Base-by-base conservation (phyloP, 1,139 yeast species). In the Blastobotrys petasosporus region DNA sequence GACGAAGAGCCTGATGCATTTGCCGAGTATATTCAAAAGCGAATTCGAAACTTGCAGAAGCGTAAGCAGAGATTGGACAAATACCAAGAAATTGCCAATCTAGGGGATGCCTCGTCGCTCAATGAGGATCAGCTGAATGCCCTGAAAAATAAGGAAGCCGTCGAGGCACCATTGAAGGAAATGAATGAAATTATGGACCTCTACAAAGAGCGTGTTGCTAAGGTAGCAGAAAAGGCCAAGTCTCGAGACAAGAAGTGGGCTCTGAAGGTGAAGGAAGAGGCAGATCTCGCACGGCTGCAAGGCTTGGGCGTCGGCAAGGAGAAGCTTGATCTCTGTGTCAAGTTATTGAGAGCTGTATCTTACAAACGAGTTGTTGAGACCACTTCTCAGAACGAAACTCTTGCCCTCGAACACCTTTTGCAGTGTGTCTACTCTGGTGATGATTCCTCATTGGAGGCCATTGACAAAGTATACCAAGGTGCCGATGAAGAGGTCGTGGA, bases 61-160 rank as follows among this genome's bases (percentile, higher is more conserved):
- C 60, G 69, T 37, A 65, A 65, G 55, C 59, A 54, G 48, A 57
- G 60, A 34, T 59, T 67, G 32, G 70, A 67, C 51, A 60, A 60
- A 46, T 64, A 64, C 51, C 63, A 60, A 42, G 63, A 60, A 43
- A 53, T 59, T 25, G 57, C 58, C 16, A 63, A 59, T 20, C 43
- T 51, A 7, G 57, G 55, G 4, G 58, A 54, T 10, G 46, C 51
- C 20, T 45, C 39, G 30, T 41, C 45, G 32, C 59, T 67, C 41
- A 66, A 67, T 42, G 60, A 59, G n/a, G 70, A 66, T 45, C 71
- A 67, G 51, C 40, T 57, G 33, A 59, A 61, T 11, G 68, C 70
- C 4, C 53, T 67, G 39, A 52, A 56, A 28, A 52, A 57, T 35
- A 58, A 60, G 47, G 68, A 65, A 31, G 57, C 62, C 23, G 71